A percentile compares a stretch with the other conserved stretches of the same genome.
Evolutionary conservation across 345 rosid species (phyloP).

Genomic region (Melaleuca quinquenervia): DNA sequence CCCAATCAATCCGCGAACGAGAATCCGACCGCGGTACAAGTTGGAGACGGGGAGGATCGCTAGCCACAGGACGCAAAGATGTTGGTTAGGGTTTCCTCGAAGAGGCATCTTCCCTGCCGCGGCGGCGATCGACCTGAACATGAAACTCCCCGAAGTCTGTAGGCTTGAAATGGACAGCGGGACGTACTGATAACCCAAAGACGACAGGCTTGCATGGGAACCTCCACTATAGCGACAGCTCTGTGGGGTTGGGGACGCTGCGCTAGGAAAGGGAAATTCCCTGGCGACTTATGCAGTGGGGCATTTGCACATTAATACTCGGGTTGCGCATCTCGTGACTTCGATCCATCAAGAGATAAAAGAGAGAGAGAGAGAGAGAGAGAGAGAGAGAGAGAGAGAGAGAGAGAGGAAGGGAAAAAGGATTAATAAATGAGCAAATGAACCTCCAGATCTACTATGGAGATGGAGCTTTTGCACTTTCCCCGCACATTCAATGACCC

Average conservation of each 20-base stretch:
- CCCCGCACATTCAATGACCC: not conserved
- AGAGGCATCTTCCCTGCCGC: not conserved
- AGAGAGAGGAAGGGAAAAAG: no score
- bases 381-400: no score
- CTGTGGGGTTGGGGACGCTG: not conserved
- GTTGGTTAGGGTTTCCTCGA: not conserved
- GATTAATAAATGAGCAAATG: not conserved
- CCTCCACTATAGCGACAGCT: not conserved
- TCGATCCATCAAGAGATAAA: not conserved
- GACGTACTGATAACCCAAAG: not conserved
- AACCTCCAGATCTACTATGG: not conserved
- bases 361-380: no score
- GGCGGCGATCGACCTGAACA: not conserved
- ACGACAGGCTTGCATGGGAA: not conserved
- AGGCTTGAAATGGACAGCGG: not conserved
- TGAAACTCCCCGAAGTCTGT: not conserved
- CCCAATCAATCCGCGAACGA: not conserved
- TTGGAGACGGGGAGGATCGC: not conserved
- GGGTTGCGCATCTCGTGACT: conserved; percentile 10
- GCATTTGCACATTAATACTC: not conserved
- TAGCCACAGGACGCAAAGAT: not conserved
- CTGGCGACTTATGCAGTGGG: conserved; percentile 5
- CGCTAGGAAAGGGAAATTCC: not conserved
- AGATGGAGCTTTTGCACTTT: not conserved
- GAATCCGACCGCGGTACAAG: not conserved